Percentiles rank a stretch among this genome's conserved stretches.
Evolutionary conservation across 1,284 basidiomycete species (phyloP).

Genomic region (Neotropicomus parvogracilis): DNA sequence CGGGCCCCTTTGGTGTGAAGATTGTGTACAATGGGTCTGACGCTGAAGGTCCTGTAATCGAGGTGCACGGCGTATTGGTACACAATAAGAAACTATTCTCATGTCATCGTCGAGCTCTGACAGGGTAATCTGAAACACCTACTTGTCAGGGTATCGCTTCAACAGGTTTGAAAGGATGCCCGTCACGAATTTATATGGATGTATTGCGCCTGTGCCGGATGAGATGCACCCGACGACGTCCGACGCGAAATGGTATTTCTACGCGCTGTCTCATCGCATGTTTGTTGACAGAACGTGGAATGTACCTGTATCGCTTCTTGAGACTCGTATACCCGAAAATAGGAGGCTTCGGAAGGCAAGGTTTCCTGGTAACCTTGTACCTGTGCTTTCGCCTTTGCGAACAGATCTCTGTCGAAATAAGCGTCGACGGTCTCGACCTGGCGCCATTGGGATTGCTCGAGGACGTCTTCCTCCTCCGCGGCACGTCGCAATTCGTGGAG

Average conservation of each 20-base stretch:
- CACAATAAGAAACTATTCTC: constrained; percentile 39
- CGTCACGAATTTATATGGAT: constrained; percentile 48
- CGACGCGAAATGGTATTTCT: constrained; percentile 39
- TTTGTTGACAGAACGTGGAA: neutral
- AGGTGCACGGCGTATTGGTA: constrained; percentile 41
- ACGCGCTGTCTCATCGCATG: neutral
- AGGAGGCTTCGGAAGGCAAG: constrained; percentile 38
- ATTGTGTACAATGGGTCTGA: constrained; percentile 36
- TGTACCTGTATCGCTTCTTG: constrained; percentile 37
- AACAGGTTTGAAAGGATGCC: constrained; percentile 40
- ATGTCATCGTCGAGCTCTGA: neutral
- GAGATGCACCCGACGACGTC: constrained; percentile 39
- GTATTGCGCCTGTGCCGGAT: constrained; percentile 41
- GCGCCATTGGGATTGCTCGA: constrained; percentile 39
- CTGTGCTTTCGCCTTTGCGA: constrained; percentile 34
- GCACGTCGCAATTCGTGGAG: constrained; percentile 26
- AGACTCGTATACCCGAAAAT: constrained; percentile 32
- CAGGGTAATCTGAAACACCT: constrained; percentile 9
- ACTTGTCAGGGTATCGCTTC: constrained; percentile 36
- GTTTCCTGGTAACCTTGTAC: constrained; percentile 37
- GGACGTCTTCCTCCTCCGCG: constrained; percentile 31
- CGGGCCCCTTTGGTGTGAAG: constrained; percentile 41
- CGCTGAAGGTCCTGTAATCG: constrained; percentile 30
- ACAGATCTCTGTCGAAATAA: constrained; percentile 34
- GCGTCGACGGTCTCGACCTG: constrained; percentile 43